Conservation (phyloP, 2,329 filamentous ascomycete genomes). For the Colletotrichum sp. region DNA sequence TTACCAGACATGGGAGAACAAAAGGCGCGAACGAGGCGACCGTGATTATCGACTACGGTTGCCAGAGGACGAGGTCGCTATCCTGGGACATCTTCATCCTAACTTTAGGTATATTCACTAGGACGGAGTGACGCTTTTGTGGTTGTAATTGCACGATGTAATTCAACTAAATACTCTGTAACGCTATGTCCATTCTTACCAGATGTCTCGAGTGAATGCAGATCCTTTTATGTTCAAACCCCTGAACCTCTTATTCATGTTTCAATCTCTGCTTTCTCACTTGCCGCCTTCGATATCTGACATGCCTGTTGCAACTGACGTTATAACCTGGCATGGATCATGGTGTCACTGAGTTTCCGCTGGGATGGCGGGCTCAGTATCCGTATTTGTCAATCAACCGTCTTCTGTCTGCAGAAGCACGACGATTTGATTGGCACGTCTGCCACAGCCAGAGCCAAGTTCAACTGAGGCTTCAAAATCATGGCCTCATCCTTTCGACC, state of each 20-base stretch:
- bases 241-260: neutral
- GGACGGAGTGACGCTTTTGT: accelerated
- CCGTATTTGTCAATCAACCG: constrained; percentile 18
- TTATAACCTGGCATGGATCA: constrained; percentile 5
- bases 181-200: neutral
- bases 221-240: neutral
- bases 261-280: neutral
- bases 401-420: constrained; percentile 52
- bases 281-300: neutral
- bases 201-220: neutral
- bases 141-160: neutral
- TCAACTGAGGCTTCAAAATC: constrained; percentile 47
- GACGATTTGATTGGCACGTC: constrained; percentile 64
- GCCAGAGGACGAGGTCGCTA: constrained; percentile 22
- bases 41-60: constrained; percentile 27
- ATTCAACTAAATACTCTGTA: neutral
- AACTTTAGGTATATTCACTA: constrained; percentile 30
- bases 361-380: constrained; percentile 15
- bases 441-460: constrained; percentile 56
- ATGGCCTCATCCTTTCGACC: constrained; percentile 48
- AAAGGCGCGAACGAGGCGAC: constrained; percentile 26
- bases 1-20: constrained; percentile 29
- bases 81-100: constrained; percentile 27
- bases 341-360: constrained; percentile 7
- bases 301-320: neutral